Evolutionary conservation across 805 yeast genomes (phyloP).

Genomic region (Komagataella mondaviorum): DNA sequence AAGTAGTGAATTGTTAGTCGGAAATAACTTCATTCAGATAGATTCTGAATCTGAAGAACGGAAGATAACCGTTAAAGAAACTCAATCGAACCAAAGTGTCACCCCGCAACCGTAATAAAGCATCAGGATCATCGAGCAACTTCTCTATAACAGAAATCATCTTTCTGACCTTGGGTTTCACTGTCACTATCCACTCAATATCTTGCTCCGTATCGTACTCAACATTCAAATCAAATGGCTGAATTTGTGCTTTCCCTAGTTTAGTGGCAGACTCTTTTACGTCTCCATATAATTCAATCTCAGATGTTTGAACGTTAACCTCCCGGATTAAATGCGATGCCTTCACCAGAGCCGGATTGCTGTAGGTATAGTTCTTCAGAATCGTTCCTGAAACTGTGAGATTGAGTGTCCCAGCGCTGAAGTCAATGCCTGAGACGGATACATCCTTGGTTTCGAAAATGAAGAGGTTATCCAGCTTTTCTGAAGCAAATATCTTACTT

Average conservation of each 20-base stretch:
- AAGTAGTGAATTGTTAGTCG: neutral
- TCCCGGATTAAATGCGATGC: neutral
- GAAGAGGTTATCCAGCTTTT: neutral
- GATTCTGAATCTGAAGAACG: constrained; percentile 1
- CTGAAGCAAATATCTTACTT: neutral
- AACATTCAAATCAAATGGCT: constrained; percentile 20
- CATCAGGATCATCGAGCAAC: constrained; percentile 12
- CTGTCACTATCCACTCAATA: constrained; percentile 14
- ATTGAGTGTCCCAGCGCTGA: neutral
- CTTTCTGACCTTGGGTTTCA: constrained; percentile 21
- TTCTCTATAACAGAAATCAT: constrained; percentile 7
- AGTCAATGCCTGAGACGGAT: neutral
- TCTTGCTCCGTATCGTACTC: constrained; percentile 12
- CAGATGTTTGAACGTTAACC: neutral
- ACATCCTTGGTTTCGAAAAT: neutral
- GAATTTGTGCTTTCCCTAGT: constrained; percentile 19
- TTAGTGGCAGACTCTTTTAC: constrained; percentile 6
- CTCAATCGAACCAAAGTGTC: constrained; percentile 13
- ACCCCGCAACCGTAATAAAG: constrained; percentile 19
- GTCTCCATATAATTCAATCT: constrained; percentile 8
- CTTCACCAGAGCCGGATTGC: neutral
- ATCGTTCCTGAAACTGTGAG: neutral
- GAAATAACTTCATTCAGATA: neutral
- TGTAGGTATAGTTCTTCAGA: neutral
- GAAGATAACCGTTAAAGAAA: constrained; percentile 1